Evolutionary conservation across 2,329 filamentous ascomycete species (phyloP), one percentile per base, ranked within the genome.

Genomic region (Monilinia laxa): DNA sequence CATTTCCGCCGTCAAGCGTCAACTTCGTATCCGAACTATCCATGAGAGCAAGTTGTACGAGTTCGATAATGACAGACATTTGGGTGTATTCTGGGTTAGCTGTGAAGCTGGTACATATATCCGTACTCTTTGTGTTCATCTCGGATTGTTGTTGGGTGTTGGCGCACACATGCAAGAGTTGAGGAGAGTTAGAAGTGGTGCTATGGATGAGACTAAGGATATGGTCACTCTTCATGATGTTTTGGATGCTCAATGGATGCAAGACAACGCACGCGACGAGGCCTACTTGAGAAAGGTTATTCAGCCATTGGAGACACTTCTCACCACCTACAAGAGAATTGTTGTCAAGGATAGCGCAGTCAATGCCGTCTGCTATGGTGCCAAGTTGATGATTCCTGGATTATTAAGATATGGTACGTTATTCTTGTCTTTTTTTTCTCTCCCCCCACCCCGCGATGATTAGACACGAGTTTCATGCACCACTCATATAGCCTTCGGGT

Each of bases 21-120:
- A 98, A 83, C 87, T 99, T 70, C 93, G 95, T 85, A 96, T 99
- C 80, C 89, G 95, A 81, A 97, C 94, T 70, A 97, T 99, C 75
- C 91, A 98, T 83, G 93, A 98, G 82, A 96, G 90, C 87, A 96
- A 96, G 83, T 85, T 98, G 65, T 87, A 92, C 78, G 95, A 99
- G 83, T 99, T 98, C 78, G 95, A 99, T 83, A 98, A 99, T 78
- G 94, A 98, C 76, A 89, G 95, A 75, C 93, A 98, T 79, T 86
- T 99, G 49, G 95, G 91, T 80, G 94, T 98, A 66, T 99, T 99
- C 86, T 98, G 95, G 94, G 95, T 98, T 74, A 96, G 92, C 81
- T 99, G 95, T 81, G 95, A 99, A 82, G 95, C 93, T 67, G 95
- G 95, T 79, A 99, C 95, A 71, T 99, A 99, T 80, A 98, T 99